Conservation (phyloP, 2,329 filamentous ascomycete genomes). For the Zymoseptoria ardabiliae region DNA sequence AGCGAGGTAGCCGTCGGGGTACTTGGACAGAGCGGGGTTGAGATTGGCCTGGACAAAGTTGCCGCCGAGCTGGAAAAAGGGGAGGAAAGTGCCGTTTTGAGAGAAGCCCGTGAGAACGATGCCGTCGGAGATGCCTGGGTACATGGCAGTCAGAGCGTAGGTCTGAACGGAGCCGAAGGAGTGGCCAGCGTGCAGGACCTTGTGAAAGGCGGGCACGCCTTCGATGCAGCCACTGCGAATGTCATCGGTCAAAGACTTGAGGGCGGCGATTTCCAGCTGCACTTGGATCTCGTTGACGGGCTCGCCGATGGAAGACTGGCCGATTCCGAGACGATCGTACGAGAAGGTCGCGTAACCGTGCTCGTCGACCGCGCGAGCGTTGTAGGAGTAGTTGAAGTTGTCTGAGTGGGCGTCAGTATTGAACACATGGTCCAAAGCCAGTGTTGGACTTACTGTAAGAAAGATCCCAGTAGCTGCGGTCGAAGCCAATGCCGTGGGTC, state of each 20-base stretch:
- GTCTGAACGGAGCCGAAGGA: conserved; percentile 55
- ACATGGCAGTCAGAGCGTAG: conserved; percentile 46
- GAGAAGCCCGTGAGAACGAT: conserved; percentile 56
- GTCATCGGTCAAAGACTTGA: conserved; percentile 46
- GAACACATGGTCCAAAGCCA: not conserved
- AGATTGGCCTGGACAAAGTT: conserved; percentile 28
- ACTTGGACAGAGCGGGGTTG: conserved; percentile 20
- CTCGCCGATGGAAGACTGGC: conserved; percentile 51
- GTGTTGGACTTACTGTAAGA: conserved; percentile 35
- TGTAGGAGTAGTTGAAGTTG: conserved; percentile 56
- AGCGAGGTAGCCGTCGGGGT: conserved; percentile 48
- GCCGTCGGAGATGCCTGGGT: conserved; percentile 50
- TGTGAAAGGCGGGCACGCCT: conserved; percentile 34
- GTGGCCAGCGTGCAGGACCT: conserved; percentile 56
- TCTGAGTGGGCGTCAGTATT: not conserved
- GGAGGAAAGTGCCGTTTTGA: conserved; percentile 40
- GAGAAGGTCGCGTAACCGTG: conserved; percentile 53
- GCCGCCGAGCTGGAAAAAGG: conserved; percentile 26
- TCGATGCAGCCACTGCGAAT: conserved; percentile 43
- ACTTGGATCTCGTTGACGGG: conserved; percentile 54
- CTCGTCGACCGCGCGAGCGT: conserved; percentile 46
- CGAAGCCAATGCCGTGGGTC: conserved; percentile 49
- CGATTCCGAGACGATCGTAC: conserved; percentile 57
- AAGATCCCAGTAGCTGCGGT: conserved; percentile 57
- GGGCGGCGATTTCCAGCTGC: conserved; percentile 51